phyloP scores from a whole-genome alignment of 306 rosid genomes.

The Bauhinia variegata region DNA sequence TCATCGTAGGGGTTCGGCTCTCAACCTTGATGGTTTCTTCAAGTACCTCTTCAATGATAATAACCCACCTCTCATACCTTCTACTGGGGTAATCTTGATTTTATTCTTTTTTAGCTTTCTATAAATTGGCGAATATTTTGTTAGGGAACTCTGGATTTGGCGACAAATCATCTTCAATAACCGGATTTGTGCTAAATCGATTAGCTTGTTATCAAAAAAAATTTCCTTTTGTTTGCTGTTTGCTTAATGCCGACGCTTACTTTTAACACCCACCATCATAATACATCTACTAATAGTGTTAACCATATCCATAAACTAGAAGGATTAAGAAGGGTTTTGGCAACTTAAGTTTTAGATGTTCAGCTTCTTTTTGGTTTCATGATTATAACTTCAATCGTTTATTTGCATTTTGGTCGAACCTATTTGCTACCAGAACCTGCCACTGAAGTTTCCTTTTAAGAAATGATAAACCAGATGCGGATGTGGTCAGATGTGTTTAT shows the following conservation, averaged over 20 bases:
- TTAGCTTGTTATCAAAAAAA: too few relatives aligned
- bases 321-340: not conserved
- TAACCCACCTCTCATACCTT: constrained; percentile 57
- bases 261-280: not conserved
- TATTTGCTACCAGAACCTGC: not conserved
- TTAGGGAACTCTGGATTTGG: too few relatives aligned
- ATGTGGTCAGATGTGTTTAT: not conserved
- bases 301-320: too few relatives aligned
- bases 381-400: not conserved
- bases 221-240: not conserved
- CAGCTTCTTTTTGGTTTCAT: constrained; percentile 14
- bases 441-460: not conserved
- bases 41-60: constrained; percentile 69
- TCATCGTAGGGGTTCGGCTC: constrained; percentile 68
- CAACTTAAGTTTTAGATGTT: constrained; percentile 10
- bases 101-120: not conserved
- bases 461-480: not conserved
- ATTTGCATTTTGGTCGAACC: not conserved
- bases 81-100: constrained; percentile 51
- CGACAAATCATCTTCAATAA: too few relatives aligned
- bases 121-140: too few relatives aligned
- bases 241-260: not conserved
- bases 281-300: not conserved
- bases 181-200: too few relatives aligned
- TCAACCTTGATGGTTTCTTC: constrained; percentile 80